phyloP scores from a whole-genome alignment of 345 rosid species.

The Dipteronia dyeriana region DNA sequence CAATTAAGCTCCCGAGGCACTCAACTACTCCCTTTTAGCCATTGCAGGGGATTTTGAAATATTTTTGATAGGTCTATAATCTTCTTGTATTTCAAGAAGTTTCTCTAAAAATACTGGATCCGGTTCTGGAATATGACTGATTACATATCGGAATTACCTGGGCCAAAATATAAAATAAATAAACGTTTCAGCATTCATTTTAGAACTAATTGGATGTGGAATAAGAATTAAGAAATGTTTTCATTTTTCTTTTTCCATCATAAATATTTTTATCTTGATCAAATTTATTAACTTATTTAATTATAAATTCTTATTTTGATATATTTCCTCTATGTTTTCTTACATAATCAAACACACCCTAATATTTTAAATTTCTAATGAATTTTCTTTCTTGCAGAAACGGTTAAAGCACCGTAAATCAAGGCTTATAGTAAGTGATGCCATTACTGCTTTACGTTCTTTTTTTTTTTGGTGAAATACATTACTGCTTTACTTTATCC shows the following conservation, averaged over 20 bases:
- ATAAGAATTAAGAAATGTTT: not conserved
- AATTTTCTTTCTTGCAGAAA: slow-evolving; percentile 56
- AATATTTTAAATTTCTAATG: not conserved
- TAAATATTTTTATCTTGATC: not conserved
- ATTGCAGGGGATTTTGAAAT: too few relatives aligned
- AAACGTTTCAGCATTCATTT: not conserved
- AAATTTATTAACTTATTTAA: not conserved
- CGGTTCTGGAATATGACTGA: not conserved
- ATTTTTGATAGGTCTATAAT: too few relatives aligned
- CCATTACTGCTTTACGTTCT: not conserved
- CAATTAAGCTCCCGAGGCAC: not conserved
- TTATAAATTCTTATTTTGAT: not conserved
- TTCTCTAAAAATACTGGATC: too few relatives aligned
- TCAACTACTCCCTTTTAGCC: too few relatives aligned
- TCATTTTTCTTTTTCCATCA: not conserved
- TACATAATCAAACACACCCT: not conserved
- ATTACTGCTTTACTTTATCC: not conserved
- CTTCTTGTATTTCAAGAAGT: too few relatives aligned
- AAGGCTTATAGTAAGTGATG: slow-evolving; percentile 70
- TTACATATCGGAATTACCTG: not conserved
- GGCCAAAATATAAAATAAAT: not conserved
- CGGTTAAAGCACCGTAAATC: slow-evolving; percentile 72
- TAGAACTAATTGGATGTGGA: not conserved
- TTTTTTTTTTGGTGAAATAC: too few relatives aligned
- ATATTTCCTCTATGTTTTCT: not conserved